Conservation (phyloP, 345 rosid species). For the Gossypioides kirkii region DNA sequence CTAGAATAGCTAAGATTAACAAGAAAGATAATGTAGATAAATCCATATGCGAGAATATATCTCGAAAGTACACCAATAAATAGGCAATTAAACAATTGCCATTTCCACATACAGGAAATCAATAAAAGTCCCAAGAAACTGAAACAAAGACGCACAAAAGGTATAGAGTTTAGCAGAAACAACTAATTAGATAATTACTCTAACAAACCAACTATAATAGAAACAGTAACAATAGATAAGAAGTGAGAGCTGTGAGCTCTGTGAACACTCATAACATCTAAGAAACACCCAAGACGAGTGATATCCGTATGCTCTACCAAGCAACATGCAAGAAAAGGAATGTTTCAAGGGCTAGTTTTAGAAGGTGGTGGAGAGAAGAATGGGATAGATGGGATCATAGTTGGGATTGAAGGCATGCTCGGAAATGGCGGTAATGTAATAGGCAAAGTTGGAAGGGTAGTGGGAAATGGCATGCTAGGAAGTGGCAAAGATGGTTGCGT, state of each 20-base stretch:
- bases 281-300: too few relatives aligned
- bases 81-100: too few relatives aligned
- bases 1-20: not conserved
- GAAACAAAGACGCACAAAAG: too few relatives aligned
- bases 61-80: too few relatives aligned
- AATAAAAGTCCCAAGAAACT: too few relatives aligned
- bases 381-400: not conserved
- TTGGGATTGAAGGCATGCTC: slow-evolving; percentile 16
- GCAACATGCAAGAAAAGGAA: not conserved
- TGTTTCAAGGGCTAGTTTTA: not conserved
- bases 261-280: too few relatives aligned
- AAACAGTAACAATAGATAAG: too few relatives aligned
- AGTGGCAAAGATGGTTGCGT: slow-evolving; percentile 22
- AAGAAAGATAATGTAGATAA: not conserved
- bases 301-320: not conserved
- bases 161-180: too few relatives aligned
- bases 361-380: not conserved
- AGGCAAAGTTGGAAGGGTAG: slow-evolving; percentile 5
- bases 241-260: too few relatives aligned
- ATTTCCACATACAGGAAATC: too few relatives aligned
- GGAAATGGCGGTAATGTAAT: slow-evolving; percentile 22
- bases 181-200: too few relatives aligned
- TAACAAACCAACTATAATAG: too few relatives aligned
- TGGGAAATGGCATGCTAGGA: slow-evolving; percentile 8
- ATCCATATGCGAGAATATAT: not conserved